Evolutionary conservation across 345 rosid genomes (phyloP), one percentile per base, ranked within the genome.

Genomic region (Gossypium anomalum): DNA sequence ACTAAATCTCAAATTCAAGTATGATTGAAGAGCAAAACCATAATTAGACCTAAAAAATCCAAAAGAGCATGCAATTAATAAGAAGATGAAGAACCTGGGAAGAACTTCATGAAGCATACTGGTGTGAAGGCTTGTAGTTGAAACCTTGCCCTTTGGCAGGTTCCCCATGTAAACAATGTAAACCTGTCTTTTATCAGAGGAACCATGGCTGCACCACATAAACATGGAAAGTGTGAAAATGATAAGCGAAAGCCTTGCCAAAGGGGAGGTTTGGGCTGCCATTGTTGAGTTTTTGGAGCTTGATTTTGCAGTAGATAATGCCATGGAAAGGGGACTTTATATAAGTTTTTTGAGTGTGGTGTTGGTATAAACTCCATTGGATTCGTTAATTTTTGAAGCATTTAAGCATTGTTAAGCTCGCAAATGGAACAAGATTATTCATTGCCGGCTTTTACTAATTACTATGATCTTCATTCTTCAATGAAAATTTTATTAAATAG

Each of bases 91-190:
- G 52, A 52, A 83, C 86, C 71, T 80, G 78, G 85, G 86, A 48
- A 74, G 72, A 76, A 82, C 77, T 44, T 81, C 74, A 77, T 82
- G 82, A 27, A 89, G 82, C 70, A 84, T 75, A 72, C 16, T 80
- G 60, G 63, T 38, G 51, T 87, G 91, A 73, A 67, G 84, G 34
- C 85, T 67, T 75, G 83, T 9, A 72, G 82, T 77, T 29, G 85
- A 82, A 60, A 86, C 41, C 51, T 80, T 79, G 65, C 75, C 75
- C 69, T 72, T 77, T 22, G 85, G 84, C 44, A 74, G 84, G 38
- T 78, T 82, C 3, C 91, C 93, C 89, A 86, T 83, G 78, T 83
- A 86, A 19, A 85, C 88, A 59, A 86, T 76, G 74, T 82, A 81
- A 1, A 75, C 82, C 86, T 83, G 76, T 12, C 7, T 34, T 4